These are phyloP conservation scores for Scutellaria baicalensis DNA, from an alignment of 257 asterid species.

Conservation along the genomic window DNA sequence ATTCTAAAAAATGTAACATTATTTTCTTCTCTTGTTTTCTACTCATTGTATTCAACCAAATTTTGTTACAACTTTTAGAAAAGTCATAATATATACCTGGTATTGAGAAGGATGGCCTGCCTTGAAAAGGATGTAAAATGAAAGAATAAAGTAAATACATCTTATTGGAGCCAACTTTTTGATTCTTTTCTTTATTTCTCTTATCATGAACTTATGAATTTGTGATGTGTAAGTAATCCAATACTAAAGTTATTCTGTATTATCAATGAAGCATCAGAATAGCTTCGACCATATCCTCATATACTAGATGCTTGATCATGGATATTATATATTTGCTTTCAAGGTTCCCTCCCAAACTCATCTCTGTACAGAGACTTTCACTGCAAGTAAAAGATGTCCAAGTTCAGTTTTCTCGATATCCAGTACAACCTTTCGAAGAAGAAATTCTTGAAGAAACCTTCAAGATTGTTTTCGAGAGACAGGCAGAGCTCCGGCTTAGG, in stretches of 20 bases:
- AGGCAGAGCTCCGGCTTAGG: conserved; percentile 38
- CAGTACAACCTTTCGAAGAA: conserved; percentile 59
- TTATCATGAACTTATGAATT: conserved; percentile 23
- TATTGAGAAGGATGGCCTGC: conserved; percentile 5
- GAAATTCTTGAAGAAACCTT: conserved; percentile 55
- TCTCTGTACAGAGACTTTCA: background rate
- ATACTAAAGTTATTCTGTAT: conserved; percentile 33
- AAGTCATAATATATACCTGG: background rate
- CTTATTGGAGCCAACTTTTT: background rate
- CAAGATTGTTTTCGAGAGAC: conserved; percentile 45
- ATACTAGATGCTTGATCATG: background rate
- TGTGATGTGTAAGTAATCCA: conserved; percentile 12
- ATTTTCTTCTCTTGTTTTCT: conserved; percentile 3
- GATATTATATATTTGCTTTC: conserved; percentile 2
- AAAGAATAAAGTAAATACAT: conserved; percentile 7
- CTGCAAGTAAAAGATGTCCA: conserved; percentile 30
- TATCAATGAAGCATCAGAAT: conserved; percentile 39
- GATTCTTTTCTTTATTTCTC: conserved; percentile 17
- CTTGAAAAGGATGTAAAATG: background rate
- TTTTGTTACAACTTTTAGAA: background rate
- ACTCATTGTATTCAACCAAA: conserved; percentile 11
- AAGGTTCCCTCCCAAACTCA: background rate
- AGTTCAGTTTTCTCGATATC: conserved; percentile 53
- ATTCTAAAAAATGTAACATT: conserved; percentile 5
- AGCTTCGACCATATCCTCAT: conserved; percentile 11